These are phyloP conservation scores for Conticribra weissflogii DNA, from an alignment of 108 stramenopile genomes.

Conservation along the genomic window DNA sequence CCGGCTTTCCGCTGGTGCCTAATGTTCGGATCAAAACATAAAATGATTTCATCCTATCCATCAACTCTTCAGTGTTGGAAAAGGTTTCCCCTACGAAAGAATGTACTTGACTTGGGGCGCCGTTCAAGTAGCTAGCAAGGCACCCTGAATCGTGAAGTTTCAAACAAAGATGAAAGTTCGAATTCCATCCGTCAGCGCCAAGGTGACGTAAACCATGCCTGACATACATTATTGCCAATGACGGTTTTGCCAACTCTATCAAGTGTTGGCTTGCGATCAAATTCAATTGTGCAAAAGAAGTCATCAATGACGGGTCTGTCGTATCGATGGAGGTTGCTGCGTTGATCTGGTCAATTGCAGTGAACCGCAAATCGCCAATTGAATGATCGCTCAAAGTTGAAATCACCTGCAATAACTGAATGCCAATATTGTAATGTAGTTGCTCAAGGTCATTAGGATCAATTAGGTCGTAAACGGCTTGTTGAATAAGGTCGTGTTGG, in stretches of 20 bases:
- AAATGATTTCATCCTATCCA: slow-evolving; percentile 16
- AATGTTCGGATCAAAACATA: too few relatives aligned
- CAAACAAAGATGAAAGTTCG: slow-evolving; percentile 9
- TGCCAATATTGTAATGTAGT: slow-evolving; percentile 15
- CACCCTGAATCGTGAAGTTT: slow-evolving; percentile 10
- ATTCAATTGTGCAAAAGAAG: slow-evolving; percentile 16
- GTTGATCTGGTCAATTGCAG: slow-evolving; percentile 24
- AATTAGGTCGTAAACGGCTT: background rate
- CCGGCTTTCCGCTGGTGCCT: too few relatives aligned
- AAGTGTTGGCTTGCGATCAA: slow-evolving; percentile 11
- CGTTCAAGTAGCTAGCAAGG: slow-evolving; percentile 1
- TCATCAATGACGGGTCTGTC: background rate
- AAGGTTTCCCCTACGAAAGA: slow-evolving; percentile 9
- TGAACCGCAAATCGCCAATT: background rate
- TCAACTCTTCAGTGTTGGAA: background rate
- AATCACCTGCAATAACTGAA: background rate
- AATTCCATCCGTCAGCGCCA: slow-evolving; percentile 1
- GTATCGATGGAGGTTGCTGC: background rate
- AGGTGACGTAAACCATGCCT: slow-evolving; percentile 11
- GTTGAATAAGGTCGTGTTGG: background rate
- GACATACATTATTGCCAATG: slow-evolving; percentile 16
- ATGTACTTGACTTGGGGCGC: background rate
- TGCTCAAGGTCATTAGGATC: background rate
- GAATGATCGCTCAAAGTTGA: background rate
- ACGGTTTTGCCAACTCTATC: slow-evolving; percentile 2